These are phyloP conservation scores for Miamiensis avidus DNA, from an alignment of 169 alveolate genomes.

Conservation along the genomic window DNA sequence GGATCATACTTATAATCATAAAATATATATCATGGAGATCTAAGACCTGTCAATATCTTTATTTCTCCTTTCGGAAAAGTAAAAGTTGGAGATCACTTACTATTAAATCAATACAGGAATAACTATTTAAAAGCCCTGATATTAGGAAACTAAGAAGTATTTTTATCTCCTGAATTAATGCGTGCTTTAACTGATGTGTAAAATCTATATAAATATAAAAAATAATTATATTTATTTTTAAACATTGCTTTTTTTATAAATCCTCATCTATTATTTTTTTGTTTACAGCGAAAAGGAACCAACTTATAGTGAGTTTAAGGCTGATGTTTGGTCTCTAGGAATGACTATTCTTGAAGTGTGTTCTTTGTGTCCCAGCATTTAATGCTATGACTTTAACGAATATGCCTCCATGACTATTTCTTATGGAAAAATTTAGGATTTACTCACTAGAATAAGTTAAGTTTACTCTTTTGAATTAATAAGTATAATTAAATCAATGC, in stretches of 20 bases:
- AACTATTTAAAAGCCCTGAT: background rate
- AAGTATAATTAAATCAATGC: background rate
- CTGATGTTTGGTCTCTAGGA: background rate
- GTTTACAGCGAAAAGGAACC: background rate
- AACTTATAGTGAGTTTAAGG: background rate
- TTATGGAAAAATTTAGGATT: too few relatives aligned
- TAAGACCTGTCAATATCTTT: background rate
- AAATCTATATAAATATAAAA: too few relatives aligned
- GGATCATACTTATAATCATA: background rate
- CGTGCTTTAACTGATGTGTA: background rate
- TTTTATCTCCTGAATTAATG: background rate
- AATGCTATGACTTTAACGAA: background rate
- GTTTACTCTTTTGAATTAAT: background rate
- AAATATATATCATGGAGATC: background rate
- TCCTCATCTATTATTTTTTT: too few relatives aligned
- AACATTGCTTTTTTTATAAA: background rate
- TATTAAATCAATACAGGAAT: background rate
- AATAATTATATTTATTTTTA: too few relatives aligned
- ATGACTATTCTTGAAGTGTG: background rate
- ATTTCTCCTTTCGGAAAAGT: background rate
- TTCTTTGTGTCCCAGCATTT: background rate
- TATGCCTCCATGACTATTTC: background rate
- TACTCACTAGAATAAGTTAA: background rate
- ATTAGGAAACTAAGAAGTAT: background rate
- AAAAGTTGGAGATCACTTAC: background rate